These are phyloP conservation scores for Suhomyces wounanorum DNA, from an alignment of 1,139 yeast species.

Conservation along the genomic window DNA sequence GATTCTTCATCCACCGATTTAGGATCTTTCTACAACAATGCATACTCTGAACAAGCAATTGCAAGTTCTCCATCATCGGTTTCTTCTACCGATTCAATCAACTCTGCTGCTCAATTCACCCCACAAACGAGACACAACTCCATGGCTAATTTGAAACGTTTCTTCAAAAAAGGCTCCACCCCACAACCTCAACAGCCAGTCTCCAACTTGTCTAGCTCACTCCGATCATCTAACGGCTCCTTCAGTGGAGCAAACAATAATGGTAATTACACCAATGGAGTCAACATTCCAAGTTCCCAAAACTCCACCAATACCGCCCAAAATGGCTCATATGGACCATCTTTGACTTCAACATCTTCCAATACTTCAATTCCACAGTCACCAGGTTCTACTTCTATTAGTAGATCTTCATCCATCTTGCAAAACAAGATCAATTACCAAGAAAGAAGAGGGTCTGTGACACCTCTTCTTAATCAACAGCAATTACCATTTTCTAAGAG, in stretches of 20 bases:
- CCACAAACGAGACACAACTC: constrained; percentile 58
- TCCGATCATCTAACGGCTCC: constrained; percentile 28
- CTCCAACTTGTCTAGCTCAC: constrained; percentile 44
- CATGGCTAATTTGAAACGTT: constrained; percentile 69
- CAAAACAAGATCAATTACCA: constrained; percentile 35
- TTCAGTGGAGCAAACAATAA: constrained; percentile 1
- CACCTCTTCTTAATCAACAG: constrained; percentile 32
- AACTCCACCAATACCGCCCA: constrained; percentile 12
- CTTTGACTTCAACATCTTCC: constrained; percentile 35
- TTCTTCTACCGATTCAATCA: constrained; percentile 39
- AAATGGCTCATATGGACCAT: constrained; percentile 12
- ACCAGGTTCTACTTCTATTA: constrained; percentile 27
- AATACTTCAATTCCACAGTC: constrained; percentile 36
- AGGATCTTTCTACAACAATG: constrained; percentile 48
- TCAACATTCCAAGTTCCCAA: constrained; percentile 19
- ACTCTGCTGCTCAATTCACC: constrained; percentile 19
- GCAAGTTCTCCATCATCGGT: constrained; percentile 43
- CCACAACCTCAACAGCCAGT: constrained; percentile 30
- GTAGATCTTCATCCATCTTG: constrained; percentile 31
- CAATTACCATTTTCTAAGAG: constrained; percentile 66
- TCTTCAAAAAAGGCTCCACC: constrained; percentile 53
- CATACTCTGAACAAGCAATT: constrained; percentile 36
- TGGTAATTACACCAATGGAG: constrained; percentile 15
- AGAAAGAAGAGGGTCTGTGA: constrained; percentile 45
- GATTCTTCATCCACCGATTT: constrained; percentile 42